A percentile compares a stretch with the other conserved stretches of the same genome.
Evolutionary conservation across 495 filamentous ascomycete species (phyloP).

Genomic region (Tuber umbilicatum): DNA sequence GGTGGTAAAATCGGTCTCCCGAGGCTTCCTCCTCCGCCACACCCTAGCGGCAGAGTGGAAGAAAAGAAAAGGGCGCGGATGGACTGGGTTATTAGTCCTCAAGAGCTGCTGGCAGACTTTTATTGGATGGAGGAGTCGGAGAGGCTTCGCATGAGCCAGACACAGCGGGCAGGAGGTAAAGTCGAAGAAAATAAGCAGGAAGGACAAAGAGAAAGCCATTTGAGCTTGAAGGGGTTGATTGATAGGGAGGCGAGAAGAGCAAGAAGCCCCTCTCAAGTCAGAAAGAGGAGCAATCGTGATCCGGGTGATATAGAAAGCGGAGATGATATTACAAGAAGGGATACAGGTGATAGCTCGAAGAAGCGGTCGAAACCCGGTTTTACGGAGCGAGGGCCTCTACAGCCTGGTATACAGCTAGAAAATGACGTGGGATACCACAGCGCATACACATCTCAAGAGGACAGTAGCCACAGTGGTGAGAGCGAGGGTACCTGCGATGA

Average conservation of each 20-base stretch:
- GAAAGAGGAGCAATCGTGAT: constrained; percentile 17
- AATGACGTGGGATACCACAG: constrained; percentile 17
- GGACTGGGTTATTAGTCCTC: constrained; percentile 37
- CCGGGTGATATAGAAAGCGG: constrained; percentile 8
- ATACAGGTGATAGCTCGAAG: constrained; percentile 9
- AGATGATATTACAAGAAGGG: constrained; percentile 15
- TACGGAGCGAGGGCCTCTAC: constrained; percentile 14
- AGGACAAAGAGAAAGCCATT: constrained; percentile 17
- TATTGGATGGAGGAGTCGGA: constrained; percentile 39
- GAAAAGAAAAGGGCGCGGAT: constrained; percentile 38
- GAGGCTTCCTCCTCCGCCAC: constrained; percentile 32
- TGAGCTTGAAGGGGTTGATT: constrained; percentile 25
- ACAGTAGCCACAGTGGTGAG: constrained; percentile 29
- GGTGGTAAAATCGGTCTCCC: constrained; percentile 9
- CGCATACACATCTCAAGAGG: constrained; percentile 19
- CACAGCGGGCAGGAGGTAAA: constrained; percentile 5
- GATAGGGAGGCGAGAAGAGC: constrained; percentile 29
- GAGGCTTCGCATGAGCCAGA: constrained; percentile 15
- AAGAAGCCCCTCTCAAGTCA: constrained; percentile 24
- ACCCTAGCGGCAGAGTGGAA: constrained; percentile 15
- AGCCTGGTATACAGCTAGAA: constrained; percentile 15
- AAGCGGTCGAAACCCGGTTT: constrained; percentile 10
- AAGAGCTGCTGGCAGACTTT: constrained; percentile 41
- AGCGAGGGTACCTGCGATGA: constrained; percentile 20
- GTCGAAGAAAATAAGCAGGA: constrained; percentile 15